Percentiles rank a stretch among this genome's conserved stretches.
These are phyloP conservation scores for Lathyrus aphaca DNA, from an alignment of 306 rosid species.

Conservation along the genomic window DNA sequence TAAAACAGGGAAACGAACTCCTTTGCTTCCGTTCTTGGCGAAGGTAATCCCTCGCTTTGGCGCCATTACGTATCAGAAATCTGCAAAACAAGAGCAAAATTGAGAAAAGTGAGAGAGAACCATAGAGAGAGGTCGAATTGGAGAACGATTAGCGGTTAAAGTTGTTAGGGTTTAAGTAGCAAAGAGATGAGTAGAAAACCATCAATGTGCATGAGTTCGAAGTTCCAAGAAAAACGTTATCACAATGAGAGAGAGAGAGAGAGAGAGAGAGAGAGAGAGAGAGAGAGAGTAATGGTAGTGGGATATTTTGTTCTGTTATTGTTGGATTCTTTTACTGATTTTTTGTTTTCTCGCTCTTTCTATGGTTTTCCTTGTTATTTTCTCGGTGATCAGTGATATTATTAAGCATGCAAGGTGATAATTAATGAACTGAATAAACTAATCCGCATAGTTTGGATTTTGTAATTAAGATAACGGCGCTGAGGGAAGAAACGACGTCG, in stretches of 20 bases:
- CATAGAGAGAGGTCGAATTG: constrained; percentile 16
- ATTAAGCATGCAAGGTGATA: not conserved
- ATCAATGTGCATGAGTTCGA: constrained; percentile 6
- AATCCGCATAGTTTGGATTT: not conserved
- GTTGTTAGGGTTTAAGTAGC: constrained; percentile 14
- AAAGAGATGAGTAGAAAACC: constrained; percentile 26
- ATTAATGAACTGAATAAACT: not conserved
- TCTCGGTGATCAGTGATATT: not conserved
- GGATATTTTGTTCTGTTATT: not conserved
- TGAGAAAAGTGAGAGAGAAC: constrained; percentile 12
- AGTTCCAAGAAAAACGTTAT: constrained; percentile 19
- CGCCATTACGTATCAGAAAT: constrained; percentile 60
- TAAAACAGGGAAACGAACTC: constrained; percentile 57
- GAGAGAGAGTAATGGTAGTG: not conserved
- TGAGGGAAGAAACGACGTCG: constrained; percentile 34
- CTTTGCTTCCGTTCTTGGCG: constrained; percentile 52
- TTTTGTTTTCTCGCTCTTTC: constrained; percentile 20
- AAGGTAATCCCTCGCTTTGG: constrained; percentile 53
- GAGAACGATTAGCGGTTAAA: constrained; percentile 21
- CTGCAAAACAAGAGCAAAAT: not conserved
- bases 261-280: not conserved
- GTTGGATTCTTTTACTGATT: not conserved
- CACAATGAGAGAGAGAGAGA: constrained; percentile 12
- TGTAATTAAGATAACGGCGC: constrained; percentile 36
- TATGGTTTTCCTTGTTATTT: constrained; percentile 15